A percentile compares a stretch with the other conserved stretches of the same genome.
Evolutionary conservation across 805 yeast genomes (phyloP).

Genomic region (Wickerhamiella brachini): DNA sequence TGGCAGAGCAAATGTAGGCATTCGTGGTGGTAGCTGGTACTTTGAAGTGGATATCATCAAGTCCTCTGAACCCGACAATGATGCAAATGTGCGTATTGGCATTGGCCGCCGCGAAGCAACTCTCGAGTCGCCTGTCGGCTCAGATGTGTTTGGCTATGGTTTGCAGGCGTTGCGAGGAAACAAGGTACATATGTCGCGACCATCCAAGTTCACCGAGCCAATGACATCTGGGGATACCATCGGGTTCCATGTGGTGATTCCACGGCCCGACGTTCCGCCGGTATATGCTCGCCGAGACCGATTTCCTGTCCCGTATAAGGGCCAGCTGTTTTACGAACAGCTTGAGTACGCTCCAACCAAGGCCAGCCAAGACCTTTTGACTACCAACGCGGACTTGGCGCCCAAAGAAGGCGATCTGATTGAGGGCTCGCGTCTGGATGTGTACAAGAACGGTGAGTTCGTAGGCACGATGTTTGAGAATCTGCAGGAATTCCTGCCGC

Average conservation of each 20-base stretch:
- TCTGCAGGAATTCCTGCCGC: conserved; percentile 66
- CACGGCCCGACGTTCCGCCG: conserved; percentile 26
- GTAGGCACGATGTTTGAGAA: conserved; percentile 55
- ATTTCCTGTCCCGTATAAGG: conserved; percentile 72
- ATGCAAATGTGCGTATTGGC: conserved; percentile 69
- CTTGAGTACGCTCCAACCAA: conserved; percentile 62
- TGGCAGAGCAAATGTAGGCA: conserved; percentile 55
- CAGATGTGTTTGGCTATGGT: conserved; percentile 89
- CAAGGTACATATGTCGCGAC: conserved; percentile 61
- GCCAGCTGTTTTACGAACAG: conserved; percentile 67
- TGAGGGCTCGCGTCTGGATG: conserved; percentile 42
- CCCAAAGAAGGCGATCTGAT: conserved; percentile 15
- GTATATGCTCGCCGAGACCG: conserved; percentile 44
- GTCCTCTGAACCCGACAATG: conserved; percentile 20
- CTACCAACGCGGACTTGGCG: conserved; percentile 15
- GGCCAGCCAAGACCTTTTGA: conserved; percentile 57
- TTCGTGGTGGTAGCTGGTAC: conserved; percentile 52
- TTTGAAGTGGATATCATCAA: conserved; percentile 56
- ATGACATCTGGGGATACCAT: conserved; percentile 67
- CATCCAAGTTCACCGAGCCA: conserved; percentile 42
- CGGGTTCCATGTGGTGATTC: conserved; percentile 64
- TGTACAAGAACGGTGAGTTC: conserved; percentile 65
- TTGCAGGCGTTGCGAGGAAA: conserved; percentile 68
- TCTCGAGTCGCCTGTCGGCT: conserved; percentile 90
- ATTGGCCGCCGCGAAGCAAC: conserved; percentile 75